Conservation (phyloP, 1,139 yeast genomes). For the Nakaseomyces delphensis region DNA sequence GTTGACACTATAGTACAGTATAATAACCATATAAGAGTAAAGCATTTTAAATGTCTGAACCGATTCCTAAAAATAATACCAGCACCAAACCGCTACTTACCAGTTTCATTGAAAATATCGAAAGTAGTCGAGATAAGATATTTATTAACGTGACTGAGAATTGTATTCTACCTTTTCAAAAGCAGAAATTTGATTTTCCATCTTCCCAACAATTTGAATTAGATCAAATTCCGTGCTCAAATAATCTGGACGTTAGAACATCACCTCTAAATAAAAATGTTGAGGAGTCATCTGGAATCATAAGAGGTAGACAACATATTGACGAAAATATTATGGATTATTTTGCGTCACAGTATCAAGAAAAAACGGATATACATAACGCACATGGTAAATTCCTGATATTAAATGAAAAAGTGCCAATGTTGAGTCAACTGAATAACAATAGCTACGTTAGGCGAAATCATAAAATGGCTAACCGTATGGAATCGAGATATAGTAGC, state of each 20-base stretch:
- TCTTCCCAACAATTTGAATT: neutral
- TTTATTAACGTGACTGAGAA: neutral
- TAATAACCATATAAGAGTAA: too few relatives aligned
- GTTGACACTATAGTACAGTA: too few relatives aligned
- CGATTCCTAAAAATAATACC: neutral
- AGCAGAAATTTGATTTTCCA: neutral
- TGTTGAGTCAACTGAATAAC: neutral
- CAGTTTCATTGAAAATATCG: neutral
- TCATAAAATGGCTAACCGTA: neutral
- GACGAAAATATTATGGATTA: conserved; percentile 1
- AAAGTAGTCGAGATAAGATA: neutral
- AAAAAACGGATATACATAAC: neutral
- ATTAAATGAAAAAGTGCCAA: neutral
- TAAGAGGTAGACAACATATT: neutral
- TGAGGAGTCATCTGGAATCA: neutral
- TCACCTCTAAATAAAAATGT: neutral
- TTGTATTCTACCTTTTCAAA: neutral
- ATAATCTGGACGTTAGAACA: neutral
- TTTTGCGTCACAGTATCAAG: neutral
- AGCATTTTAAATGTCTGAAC: neutral
- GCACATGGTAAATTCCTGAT: neutral
- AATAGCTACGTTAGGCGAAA: neutral
- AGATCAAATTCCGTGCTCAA: neutral
- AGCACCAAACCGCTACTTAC: neutral
- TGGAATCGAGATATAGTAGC: neutral